phyloP scores from a whole-genome alignment of 2,329 filamentous ascomycete genomes.

The Clonostachys rhizophaga region DNA sequence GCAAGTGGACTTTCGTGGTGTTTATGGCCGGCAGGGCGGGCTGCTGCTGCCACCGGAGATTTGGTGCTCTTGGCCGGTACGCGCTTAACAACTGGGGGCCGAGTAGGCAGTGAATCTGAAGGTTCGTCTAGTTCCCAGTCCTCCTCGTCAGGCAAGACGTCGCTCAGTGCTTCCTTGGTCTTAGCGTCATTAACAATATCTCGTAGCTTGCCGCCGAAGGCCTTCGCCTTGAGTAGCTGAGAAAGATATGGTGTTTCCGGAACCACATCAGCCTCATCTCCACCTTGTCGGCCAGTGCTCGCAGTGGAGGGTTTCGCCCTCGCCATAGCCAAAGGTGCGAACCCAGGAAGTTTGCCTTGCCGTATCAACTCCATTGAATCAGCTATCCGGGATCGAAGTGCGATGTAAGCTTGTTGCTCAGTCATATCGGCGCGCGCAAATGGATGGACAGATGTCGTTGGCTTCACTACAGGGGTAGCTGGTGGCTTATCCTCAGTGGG shows the following conservation, averaged over 20 bases:
- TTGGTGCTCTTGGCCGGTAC: constrained; percentile 54
- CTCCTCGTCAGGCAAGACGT: constrained; percentile 49
- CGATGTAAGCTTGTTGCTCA: constrained; percentile 37
- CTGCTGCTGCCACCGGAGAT: constrained; percentile 36
- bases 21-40: constrained; percentile 55
- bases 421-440: constrained; percentile 37
- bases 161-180: constrained; percentile 44
- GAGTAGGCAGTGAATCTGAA: constrained; percentile 10
- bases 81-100: constrained; percentile 44
- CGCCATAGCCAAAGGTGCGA: not conserved
- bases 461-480: constrained; percentile 7
- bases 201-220: constrained; percentile 55
- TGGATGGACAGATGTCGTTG: constrained; percentile 15
- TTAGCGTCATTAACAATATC: constrained; percentile 56
- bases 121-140: constrained; percentile 31
- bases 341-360: not conserved
- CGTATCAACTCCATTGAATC: constrained; percentile 31
- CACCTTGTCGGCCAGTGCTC: not conserved
- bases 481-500: constrained; percentile 10
- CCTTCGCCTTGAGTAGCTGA: constrained; percentile 55
- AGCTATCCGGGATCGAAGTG: constrained; percentile 39
- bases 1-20: not conserved
- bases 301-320: not conserved
- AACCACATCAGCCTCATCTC: constrained; percentile 33
- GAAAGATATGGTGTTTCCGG: constrained; percentile 64